Conservation (phyloP, 306 rosid genomes). For the Pyrus pyrifolia region DNA sequence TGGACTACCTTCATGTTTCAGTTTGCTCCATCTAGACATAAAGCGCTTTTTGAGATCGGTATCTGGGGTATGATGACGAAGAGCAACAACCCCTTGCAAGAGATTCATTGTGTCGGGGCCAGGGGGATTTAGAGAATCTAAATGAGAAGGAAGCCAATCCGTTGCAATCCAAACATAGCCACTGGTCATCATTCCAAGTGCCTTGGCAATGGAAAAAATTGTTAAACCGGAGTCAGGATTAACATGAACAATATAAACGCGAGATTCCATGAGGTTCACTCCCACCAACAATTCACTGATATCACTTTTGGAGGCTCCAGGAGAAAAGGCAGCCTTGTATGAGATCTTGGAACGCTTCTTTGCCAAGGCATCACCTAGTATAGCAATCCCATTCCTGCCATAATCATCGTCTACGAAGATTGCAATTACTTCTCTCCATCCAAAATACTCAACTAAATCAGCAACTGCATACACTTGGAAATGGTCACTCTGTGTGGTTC, state of each 20-base stretch:
- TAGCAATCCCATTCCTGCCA: conserved; percentile 73
- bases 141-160: conserved; percentile 81
- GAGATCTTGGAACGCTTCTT: conserved; percentile 67
- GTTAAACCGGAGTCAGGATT: conserved; percentile 80
- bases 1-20: conserved; percentile 29
- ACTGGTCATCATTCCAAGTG: conserved; percentile 47
- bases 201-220: conserved; percentile 50
- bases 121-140: conserved; percentile 45
- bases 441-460: conserved; percentile 47
- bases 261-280: conserved; percentile 84
- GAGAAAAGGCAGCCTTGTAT: conserved; percentile 66
- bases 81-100: conserved; percentile 73
- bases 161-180: conserved; percentile 89
- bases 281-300: conserved; percentile 43
- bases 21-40: conserved; percentile 33
- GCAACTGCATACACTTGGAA: conserved; percentile 82
- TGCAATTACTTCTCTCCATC: conserved; percentile 81
- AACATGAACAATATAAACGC: conserved; percentile 81
- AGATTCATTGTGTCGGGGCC: conserved; percentile 37
- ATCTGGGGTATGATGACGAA: conserved; percentile 72
- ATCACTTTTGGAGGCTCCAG: conserved; percentile 27
- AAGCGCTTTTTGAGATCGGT: conserved; percentile 42
- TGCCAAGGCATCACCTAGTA: conserved; percentile 60
- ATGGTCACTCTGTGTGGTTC: conserved; percentile 72
- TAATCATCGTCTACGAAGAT: conserved; percentile 80